phyloP scores from a whole-genome alignment of 306 rosid species.

The Sicyos baderoa region DNA sequence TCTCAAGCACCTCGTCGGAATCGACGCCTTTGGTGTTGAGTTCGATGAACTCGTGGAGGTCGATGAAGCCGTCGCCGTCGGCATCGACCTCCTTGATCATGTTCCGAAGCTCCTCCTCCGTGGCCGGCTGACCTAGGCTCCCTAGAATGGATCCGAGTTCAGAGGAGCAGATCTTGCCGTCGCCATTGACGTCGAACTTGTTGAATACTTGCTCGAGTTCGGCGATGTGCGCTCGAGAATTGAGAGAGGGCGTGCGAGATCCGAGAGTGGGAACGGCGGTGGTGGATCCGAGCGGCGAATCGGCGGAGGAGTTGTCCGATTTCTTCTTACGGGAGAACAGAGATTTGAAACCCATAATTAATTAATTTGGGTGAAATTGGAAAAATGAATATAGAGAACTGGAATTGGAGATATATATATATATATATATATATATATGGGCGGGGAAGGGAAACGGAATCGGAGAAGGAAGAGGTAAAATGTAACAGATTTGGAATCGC shows the following conservation, averaged over 20 bases:
- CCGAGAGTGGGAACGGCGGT: not conserved
- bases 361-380: not conserved
- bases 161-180: conserved; percentile 77
- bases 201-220: conserved; percentile 75
- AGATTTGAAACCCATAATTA: conserved; percentile 54
- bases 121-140: conserved; percentile 48
- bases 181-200: conserved; percentile 81
- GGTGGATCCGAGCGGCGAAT: not conserved
- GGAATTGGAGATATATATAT: not conserved
- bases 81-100: conserved; percentile 75
- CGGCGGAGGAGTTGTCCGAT: not conserved
- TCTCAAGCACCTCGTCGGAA: conserved; percentile 59
- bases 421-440: too few species aligned
- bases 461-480: not conserved
- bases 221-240: conserved; percentile 31
- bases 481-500: conserved; percentile 18
- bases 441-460: not conserved
- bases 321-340: conserved; percentile 56
- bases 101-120: conserved; percentile 45
- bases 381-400: not conserved
- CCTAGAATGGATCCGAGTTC: conserved; percentile 72
- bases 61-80: conserved; percentile 83
- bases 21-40: conserved; percentile 75
- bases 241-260: conserved; percentile 37
- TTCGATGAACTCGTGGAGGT: conserved; percentile 61